Evolutionary conservation across 768 basidiomycete species (phyloP), one percentile per base, ranked within the genome.

Genomic region (Hortiboletus flavorubellus): DNA sequence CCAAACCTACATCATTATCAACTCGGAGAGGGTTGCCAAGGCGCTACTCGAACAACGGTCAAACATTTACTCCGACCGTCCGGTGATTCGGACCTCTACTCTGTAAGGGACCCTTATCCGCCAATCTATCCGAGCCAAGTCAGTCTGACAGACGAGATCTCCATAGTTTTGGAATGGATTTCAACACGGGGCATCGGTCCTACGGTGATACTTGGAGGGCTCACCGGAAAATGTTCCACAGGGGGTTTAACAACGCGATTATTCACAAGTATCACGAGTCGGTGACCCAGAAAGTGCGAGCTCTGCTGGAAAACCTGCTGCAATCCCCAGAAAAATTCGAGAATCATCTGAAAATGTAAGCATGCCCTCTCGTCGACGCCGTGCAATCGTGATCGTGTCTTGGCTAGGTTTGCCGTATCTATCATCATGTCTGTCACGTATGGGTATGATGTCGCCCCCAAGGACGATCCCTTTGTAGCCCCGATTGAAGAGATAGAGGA

Each of bases 1-100:
- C 23, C 59, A 66, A 50, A 56, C 52, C 5, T 66, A 58, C 21
- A 37, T 69, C 46, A 43, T 69, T n/a, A 35, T 69, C 38, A 68
- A 60, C 46, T 62, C 64, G 44, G 62, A 62, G 35, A 58, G 59
- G 35, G 53, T 65, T n/a, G 64, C 62, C 26, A 60, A 56, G 33
- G 49, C 31, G 14, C 53, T 69, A n/a, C 49, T 69, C 18, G 68
- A 67, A 11, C 67, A 67, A 38, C 65, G 68, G 30, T 67, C 68
- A 9, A 46, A 4, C 8, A 61, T 60, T 15, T 69, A 67, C 45
- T 64, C 68, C 12, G 62, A 50, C 15, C 58, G 65, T 16, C 56
- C 63, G 8, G 51, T 49, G 41, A 59, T 53, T n/a, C 34, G 14
- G 21, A 59, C 55, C 1, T 46, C 45, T 3, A 4, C 44, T 23